Conservation (phyloP, 208 protist species). For the Trypanosoma rangeli region DNA sequence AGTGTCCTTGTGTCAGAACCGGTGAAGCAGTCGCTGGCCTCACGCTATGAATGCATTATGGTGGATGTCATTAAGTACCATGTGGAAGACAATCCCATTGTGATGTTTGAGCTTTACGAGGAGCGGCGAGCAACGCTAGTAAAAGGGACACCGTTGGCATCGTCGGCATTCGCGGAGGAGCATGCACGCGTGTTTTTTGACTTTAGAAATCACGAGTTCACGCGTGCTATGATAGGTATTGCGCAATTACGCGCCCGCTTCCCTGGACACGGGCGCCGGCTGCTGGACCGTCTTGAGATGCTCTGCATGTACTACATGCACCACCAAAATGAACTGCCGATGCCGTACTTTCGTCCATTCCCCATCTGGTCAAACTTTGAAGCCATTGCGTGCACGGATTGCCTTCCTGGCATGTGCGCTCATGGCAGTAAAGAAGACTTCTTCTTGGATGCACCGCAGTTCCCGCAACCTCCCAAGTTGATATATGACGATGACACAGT, state of each 20-base stretch:
- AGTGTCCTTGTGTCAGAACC: slow-evolving; percentile 71
- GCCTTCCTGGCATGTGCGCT: neutral
- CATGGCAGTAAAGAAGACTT: slow-evolving; percentile 5
- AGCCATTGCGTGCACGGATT: slow-evolving; percentile 22
- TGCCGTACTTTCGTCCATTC: slow-evolving; percentile 61
- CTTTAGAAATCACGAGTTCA: slow-evolving; percentile 80
- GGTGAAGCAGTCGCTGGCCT: slow-evolving; percentile 72
- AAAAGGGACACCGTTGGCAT: slow-evolving; percentile 10
- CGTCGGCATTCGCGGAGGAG: slow-evolving; percentile 49
- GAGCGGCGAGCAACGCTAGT: slow-evolving; percentile 10
- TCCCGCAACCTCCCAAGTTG: slow-evolving; percentile 17
- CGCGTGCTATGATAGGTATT: slow-evolving; percentile 40
- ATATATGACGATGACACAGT: slow-evolving; percentile 46
- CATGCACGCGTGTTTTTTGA: slow-evolving; percentile 74
- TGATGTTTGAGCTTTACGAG: slow-evolving; percentile 73
- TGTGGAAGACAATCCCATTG: slow-evolving; percentile 46
- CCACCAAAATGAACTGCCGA: slow-evolving; percentile 36
- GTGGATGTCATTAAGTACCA: slow-evolving; percentile 73
- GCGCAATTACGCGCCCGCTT: slow-evolving; percentile 28
- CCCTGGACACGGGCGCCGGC: slow-evolving; percentile 18
- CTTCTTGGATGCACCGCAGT: slow-evolving; percentile 20
- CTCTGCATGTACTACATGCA: slow-evolving; percentile 62
- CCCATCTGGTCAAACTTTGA: slow-evolving; percentile 82
- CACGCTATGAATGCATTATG: slow-evolving; percentile 75
- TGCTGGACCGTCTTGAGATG: slow-evolving; percentile 60